Conservation (phyloP, 169 alveolate genomes). For the Cystoisospora suis region DNA sequence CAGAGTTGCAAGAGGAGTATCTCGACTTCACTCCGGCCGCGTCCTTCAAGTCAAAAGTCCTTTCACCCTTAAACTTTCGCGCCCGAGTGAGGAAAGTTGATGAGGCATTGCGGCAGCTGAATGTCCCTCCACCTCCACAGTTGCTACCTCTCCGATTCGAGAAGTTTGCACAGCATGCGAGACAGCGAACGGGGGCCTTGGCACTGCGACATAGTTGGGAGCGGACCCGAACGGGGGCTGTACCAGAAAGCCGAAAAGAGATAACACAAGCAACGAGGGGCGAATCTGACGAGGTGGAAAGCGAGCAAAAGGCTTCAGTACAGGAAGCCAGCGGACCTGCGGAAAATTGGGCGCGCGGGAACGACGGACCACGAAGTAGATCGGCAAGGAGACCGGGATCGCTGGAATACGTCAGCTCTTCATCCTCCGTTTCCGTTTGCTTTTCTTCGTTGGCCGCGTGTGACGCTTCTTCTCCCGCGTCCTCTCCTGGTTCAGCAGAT, state of each 20-base stretch:
- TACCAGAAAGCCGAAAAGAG: background rate
- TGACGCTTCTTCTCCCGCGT: background rate
- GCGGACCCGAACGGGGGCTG: background rate
- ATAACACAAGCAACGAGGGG: slow-evolving; percentile 16
- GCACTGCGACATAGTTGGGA: too few relatives aligned
- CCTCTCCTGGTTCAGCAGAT: background rate
- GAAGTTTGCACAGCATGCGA: too few relatives aligned
- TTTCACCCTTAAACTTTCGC: background rate
- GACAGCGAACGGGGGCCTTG: too few relatives aligned
- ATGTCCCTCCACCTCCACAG: slow-evolving; percentile 26
- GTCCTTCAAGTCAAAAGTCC: background rate
- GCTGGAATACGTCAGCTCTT: background rate
- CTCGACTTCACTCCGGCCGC: background rate
- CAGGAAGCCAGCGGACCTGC: background rate
- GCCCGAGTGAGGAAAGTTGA: background rate
- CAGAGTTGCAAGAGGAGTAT: background rate
- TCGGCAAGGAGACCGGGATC: too few relatives aligned
- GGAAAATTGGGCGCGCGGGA: too few relatives aligned
- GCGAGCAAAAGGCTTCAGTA: background rate
- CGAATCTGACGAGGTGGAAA: background rate
- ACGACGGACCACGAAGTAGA: too few relatives aligned
- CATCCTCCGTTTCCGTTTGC: background rate
- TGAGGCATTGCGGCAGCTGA: background rate
- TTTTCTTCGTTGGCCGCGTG: background rate
- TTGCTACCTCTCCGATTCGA: background rate